Base-by-base conservation (phyloP, 495 filamentous ascomycete genomes). In the Podospora tetraspora region DNA sequence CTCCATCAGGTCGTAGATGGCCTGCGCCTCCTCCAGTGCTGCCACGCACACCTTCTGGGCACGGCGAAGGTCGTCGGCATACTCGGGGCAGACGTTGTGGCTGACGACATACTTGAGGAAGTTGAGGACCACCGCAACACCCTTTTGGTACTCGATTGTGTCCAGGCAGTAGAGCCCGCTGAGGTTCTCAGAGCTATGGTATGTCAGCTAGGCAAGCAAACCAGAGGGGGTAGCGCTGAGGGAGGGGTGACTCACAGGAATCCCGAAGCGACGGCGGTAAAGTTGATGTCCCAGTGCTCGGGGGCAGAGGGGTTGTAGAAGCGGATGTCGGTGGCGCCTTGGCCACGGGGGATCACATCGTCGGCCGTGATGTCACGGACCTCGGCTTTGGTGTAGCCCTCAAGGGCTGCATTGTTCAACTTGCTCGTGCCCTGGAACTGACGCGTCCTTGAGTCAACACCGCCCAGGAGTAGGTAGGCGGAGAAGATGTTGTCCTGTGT, bases 91-190 rank as follows among this genome's bases (percentile, higher is more conserved):
- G 16, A 96, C 95, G 43, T 91, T 83, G 72, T 97, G 94, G 66
- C 85, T 84, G 13, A 93, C 81, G 10, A 97, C 83, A 72, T 97
- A 99, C 70, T 92, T 93, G 67, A 96, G 85, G 77, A 97, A 97
- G 77, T 95, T 97, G 62, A 85, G 85, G 60, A 97, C 82, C 5
- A 95, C 86, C 12, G 77, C 70, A 30, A 78, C 78, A 21, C 75
- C 77, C 21, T 60, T 63, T 11, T 25, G 2, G 61, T 71, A 68
- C 12, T 59, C 30, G 1, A 21, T 56, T 24, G 60, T 32, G 27
- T 77, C 72, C 32, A 43, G 63, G 13, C 63, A 59, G 21, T 68
- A 73, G 67, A 80, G 64, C 4, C 58, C 22, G 6, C 61, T 43
- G n/a, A 71, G 24, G 27, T 62, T 56, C 23, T 60, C 61, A 3